Base-by-base conservation (phyloP, 805 yeast species). In the Ogataea neopini region DNA sequence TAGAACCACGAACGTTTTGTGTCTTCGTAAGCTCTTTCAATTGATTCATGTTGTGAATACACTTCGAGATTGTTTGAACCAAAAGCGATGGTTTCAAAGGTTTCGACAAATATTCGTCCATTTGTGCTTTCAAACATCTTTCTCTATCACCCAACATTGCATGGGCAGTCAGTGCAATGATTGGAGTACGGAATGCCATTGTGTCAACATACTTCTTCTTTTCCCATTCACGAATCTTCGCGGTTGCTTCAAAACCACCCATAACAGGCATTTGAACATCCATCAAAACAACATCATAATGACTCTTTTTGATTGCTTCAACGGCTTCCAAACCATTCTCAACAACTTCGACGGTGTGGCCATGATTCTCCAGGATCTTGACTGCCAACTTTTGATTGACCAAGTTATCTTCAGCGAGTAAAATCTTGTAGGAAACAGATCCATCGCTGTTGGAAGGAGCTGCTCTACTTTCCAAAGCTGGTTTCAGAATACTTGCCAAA, bases 201-300 rank as follows among this genome's bases (percentile, higher is more conserved):
- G 84, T 77, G 62, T 81, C 84, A 18, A 81, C 79, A 37, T 91
- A 89, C 52, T 84, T 83, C 66, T 84, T 85, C 71, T 78, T 81
- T 67, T 88, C 96, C 95, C 95, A 88, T 61, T 86, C 89, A 57
- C 96, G 74, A 45, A 88, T 88, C 66, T 82, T 81, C 40, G 84
- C 88, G 1, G 96, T 88, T 2, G 96, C 96, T 61, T 88, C 96
- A 64, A 88, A 88, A 0, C 96, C 96, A 23, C 96, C 96, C 94
- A 88, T 89, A 13, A 87, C 88, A 7, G 96, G 96, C 96, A 88
- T 88, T 66, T 88, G 96, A 38, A 88, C 96, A 70, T 88, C 96
- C 96, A 88, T 88, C 56, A 88, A 76, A 15, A 88, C 86, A 40
- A 86, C 91, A 62, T 88, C 96, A 63, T 83, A 88, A 40, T 76